Conservation (phyloP, 495 filamentous ascomycete species). For the Neurospora discreta region DNA sequence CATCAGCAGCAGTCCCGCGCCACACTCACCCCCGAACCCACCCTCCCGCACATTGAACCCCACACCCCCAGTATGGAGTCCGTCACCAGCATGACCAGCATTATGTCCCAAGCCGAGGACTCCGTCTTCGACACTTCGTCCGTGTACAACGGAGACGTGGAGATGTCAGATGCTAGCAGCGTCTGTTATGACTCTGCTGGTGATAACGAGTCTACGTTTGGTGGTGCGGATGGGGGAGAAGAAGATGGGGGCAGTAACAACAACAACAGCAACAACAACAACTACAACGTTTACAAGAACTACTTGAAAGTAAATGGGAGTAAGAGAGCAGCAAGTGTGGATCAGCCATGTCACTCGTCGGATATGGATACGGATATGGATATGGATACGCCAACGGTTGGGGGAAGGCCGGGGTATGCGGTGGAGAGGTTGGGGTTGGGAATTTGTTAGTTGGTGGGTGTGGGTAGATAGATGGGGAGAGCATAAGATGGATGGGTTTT, state of each 20-base stretch:
- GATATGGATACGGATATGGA: constrained; percentile 20
- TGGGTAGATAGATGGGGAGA: constrained; percentile 2
- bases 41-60: constrained; percentile 3
- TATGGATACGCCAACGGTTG: constrained; percentile 22
- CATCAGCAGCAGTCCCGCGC: background rate
- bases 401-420: constrained; percentile 3
- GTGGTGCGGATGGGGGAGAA: background rate
- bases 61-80: constrained; percentile 10
- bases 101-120: background rate
- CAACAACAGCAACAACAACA: background rate
- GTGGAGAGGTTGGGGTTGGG: constrained; percentile 5
- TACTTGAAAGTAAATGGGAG: background rate
- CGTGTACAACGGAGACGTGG: constrained; percentile 20
- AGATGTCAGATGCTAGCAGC: constrained; percentile 33
- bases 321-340: background rate
- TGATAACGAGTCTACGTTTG: constrained; percentile 11
- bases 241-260: background rate
- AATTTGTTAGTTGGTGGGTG: background rate
- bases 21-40: constrained; percentile 9
- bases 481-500: background rate
- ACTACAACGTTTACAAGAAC: background rate
- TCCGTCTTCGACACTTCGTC: background rate
- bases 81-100: background rate
- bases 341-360: background rate
- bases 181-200: constrained; percentile 13